A percentile compares a stretch with the other conserved stretches of the same genome.
Evolutionary conservation across 495 filamentous ascomycete species (phyloP).

Genomic region (Aspergillus sparsus): DNA sequence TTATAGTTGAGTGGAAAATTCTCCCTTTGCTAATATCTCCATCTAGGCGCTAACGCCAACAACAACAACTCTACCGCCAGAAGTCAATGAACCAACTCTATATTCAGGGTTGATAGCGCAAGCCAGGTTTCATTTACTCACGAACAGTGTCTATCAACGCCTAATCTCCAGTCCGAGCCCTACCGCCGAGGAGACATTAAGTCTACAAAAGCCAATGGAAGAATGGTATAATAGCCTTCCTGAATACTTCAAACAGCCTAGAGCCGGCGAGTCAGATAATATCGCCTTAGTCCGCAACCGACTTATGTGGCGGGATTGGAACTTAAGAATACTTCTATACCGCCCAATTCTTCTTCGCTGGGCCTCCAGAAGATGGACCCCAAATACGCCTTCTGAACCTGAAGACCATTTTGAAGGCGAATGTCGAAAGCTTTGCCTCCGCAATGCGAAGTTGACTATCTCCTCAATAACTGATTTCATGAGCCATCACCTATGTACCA

Average conservation of each 20-base stretch:
- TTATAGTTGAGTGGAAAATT: neutral
- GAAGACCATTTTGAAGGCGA: slow-evolving; percentile 47
- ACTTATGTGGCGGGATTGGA: slow-evolving; percentile 53
- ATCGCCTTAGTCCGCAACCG: slow-evolving; percentile 44
- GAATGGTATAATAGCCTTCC: slow-evolving; percentile 50
- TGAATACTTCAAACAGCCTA: slow-evolving; percentile 44
- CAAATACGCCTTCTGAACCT: slow-evolving; percentile 32
- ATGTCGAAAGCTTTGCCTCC: slow-evolving; percentile 45
- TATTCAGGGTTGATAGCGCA: slow-evolving; percentile 54
- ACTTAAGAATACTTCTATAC: slow-evolving; percentile 54
- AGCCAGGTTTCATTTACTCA: slow-evolving; percentile 50
- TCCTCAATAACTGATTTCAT: slow-evolving; percentile 48
- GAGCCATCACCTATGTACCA: slow-evolving; percentile 43
- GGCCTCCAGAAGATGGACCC: slow-evolving; percentile 46
- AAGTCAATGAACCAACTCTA: slow-evolving; percentile 46
- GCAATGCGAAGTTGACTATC: slow-evolving; percentile 47
- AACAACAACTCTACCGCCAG: slow-evolving; percentile 44
- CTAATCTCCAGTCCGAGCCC: slow-evolving; percentile 53
- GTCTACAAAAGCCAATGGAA: slow-evolving; percentile 48
- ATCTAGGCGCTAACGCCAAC: slow-evolving; percentile 40
- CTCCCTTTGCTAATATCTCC: neutral
- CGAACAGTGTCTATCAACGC: slow-evolving; percentile 52
- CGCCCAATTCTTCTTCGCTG: slow-evolving; percentile 54
- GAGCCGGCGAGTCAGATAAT: slow-evolving; percentile 35
- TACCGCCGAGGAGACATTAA: slow-evolving; percentile 48